phyloP scores from a whole-genome alignment of 1,139 yeast genomes.

The Sugiyamaella neomexicana region DNA sequence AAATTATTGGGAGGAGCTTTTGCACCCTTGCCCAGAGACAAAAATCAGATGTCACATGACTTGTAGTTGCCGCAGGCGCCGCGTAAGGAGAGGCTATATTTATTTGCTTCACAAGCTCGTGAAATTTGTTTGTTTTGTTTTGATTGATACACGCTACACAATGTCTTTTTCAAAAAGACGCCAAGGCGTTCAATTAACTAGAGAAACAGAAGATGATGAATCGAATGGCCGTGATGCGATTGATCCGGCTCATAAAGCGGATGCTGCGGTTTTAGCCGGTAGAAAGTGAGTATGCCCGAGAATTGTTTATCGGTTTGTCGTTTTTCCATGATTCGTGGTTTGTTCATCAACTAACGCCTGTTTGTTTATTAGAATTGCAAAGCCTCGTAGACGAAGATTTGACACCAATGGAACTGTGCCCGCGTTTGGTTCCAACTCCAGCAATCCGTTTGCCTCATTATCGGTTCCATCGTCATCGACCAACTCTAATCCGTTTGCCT shows the following conservation, averaged over 20 bases:
- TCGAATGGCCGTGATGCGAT: slow-evolving; percentile 34
- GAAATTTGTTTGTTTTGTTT: slow-evolving; percentile 3
- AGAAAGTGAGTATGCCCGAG: slow-evolving; percentile 50
- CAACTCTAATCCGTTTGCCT: slow-evolving; percentile 28
- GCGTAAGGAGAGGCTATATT: neutral
- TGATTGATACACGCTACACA: neutral
- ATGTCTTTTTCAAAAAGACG: slow-evolving; percentile 24
- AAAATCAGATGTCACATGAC: neutral
- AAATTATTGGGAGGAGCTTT: neutral
- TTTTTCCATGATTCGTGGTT: neutral
- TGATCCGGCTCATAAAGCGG: slow-evolving; percentile 49
- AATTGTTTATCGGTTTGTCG: slow-evolving; percentile 3
- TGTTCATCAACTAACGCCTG: neutral
- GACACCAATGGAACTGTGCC: slow-evolving; percentile 17
- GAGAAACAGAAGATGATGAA: slow-evolving; percentile 47
- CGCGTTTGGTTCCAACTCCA: slow-evolving; percentile 19
- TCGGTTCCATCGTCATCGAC: slow-evolving; percentile 6
- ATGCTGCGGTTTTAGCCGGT: slow-evolving; percentile 61
- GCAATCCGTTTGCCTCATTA: slow-evolving; percentile 6
- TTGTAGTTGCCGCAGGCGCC: neutral
- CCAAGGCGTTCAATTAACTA: slow-evolving; percentile 37
- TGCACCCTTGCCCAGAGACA: no score
- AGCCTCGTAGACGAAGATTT: slow-evolving; percentile 51
- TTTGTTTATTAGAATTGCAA: slow-evolving; percentile 45
- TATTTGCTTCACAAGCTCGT: neutral